Conservation (phyloP, 2,329 filamentous ascomycete species). For the Bretziella fagacearum region DNA sequence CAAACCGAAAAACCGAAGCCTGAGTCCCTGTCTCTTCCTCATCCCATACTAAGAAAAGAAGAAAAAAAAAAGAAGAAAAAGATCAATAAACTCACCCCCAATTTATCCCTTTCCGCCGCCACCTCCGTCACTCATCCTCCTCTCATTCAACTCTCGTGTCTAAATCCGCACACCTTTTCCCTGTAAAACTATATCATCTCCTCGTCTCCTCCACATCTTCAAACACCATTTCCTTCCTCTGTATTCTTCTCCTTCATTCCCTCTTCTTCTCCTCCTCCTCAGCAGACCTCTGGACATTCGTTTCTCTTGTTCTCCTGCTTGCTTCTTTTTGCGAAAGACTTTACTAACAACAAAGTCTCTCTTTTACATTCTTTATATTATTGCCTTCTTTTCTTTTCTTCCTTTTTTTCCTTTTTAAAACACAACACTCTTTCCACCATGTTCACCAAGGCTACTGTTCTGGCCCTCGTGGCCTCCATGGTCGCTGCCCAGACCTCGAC, state of each 20-base stretch:
- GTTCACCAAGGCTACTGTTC: slow-evolving; percentile 27
- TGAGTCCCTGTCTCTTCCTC: not conserved
- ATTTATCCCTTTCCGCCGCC: not conserved
- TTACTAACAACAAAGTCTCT: not conserved
- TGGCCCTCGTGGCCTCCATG: slow-evolving; percentile 33
- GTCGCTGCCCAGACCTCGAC: slow-evolving; percentile 40
- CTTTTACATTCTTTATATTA: not conserved
- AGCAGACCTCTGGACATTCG: slow-evolving; percentile 8
- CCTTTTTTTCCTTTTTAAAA: not conserved
- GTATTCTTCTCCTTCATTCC: slow-evolving; percentile 1
- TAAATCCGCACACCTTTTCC: not conserved
- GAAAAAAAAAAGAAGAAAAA: too few species aligned
- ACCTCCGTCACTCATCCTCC: not conserved
- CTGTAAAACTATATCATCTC: not conserved
- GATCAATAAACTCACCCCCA: too few species aligned
- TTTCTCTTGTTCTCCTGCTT: slow-evolving; percentile 4
- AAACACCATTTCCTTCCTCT: not conserved
- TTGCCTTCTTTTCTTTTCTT: not conserved
- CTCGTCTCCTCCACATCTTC: not conserved
- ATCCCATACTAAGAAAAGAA: too few species aligned
- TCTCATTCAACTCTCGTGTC: too few species aligned
- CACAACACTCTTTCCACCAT: slow-evolving; percentile 12
- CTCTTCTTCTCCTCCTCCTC: slow-evolving; percentile 1
- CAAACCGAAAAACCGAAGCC: not conserved
- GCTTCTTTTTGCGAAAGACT: not conserved